Percentiles rank a stretch among this genome's conserved stretches.
Evolutionary conservation across 495 filamentous ascomycete genomes (phyloP).

Genomic region (Aspergillus haitiensis): DNA sequence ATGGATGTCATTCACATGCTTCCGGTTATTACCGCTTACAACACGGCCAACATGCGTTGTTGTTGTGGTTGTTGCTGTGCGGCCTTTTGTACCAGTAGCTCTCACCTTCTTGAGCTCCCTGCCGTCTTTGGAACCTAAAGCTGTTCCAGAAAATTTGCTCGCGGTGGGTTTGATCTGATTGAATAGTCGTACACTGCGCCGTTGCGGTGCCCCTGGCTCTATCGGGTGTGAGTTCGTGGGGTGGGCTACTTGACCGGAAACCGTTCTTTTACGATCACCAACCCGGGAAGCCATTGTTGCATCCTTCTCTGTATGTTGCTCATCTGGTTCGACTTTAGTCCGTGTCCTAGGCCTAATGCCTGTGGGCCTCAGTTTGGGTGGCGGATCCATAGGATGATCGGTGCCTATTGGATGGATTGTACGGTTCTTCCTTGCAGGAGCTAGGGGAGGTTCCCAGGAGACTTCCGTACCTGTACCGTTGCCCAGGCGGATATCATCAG

Average conservation of each 20-base stretch:
- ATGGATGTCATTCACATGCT: conserved; percentile 61
- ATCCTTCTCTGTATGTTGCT: conserved; percentile 43
- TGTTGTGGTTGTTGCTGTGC: conserved; percentile 48
- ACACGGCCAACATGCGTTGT: conserved; percentile 72
- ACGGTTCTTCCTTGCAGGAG: conserved; percentile 62
- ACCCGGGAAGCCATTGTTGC: conserved; percentile 35
- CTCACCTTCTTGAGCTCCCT: conserved; percentile 78
- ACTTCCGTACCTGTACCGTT: conserved; percentile 33
- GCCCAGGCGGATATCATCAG: conserved; percentile 44
- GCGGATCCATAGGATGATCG: conserved; percentile 55
- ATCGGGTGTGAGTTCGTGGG: conserved; percentile 48
- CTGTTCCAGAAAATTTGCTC: conserved; percentile 52
- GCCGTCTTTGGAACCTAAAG: conserved; percentile 57
- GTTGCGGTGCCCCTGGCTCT: conserved; percentile 69
- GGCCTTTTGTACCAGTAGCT: conserved; percentile 60
- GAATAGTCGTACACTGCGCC: conserved; percentile 77
- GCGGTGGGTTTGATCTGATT: conserved; percentile 66
- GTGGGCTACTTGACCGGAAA: conserved; percentile 77
- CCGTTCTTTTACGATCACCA: conserved; percentile 75
- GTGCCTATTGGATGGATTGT: conserved; percentile 55
- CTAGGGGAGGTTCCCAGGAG: conserved; percentile 63
- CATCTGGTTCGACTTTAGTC: conserved; percentile 51
- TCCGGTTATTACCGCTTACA: conserved; percentile 73
- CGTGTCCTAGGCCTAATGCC: conserved; percentile 52
- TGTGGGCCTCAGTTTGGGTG: conserved; percentile 62